Evolutionary conservation across 2,329 filamentous ascomycete species (phyloP).

Genomic region (Dactylella cylindrospora): DNA sequence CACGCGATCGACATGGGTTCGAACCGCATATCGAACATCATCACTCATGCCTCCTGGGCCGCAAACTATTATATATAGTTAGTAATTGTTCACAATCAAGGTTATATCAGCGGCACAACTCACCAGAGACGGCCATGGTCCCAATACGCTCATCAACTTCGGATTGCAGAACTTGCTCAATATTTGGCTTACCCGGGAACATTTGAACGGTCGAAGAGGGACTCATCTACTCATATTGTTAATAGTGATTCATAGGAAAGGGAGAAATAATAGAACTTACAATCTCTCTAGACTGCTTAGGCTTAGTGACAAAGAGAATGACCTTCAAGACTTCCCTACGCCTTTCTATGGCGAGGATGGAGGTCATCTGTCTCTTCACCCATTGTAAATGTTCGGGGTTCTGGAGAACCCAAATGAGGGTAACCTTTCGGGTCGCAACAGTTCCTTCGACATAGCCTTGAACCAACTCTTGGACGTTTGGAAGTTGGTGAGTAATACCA

Average conservation of each 20-base stretch:
- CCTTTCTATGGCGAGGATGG: constrained; percentile 73
- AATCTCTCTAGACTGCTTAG: constrained; percentile 44
- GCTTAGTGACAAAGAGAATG: constrained; percentile 75
- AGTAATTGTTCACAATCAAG: neutral
- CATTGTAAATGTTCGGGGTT: constrained; percentile 78
- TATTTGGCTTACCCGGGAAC: constrained; percentile 77
- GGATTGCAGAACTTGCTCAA: constrained; percentile 69
- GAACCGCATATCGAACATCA: constrained; percentile 70
- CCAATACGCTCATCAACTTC: constrained; percentile 75
- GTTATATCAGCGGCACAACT: constrained; percentile 47
- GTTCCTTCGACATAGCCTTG: constrained; percentile 68
- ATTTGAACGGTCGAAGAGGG: constrained; percentile 77
- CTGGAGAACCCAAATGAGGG: constrained; percentile 78
- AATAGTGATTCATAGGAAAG: neutral
- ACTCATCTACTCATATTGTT: constrained; percentile 52
- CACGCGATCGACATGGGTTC: constrained; percentile 62
- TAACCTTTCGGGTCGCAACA: constrained; percentile 69
- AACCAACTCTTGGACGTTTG: constrained; percentile 72
- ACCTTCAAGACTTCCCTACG: constrained; percentile 73
- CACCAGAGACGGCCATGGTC: constrained; percentile 70
- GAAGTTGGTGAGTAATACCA: constrained; percentile 77
- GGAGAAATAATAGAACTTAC: constrained; percentile 52
- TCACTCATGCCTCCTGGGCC: constrained; percentile 74
- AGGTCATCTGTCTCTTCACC: constrained; percentile 82
- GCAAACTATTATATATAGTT: constrained; percentile 58